Conservation (phyloP, 805 yeast species). For the Tetrapisispora phaffii region DNA sequence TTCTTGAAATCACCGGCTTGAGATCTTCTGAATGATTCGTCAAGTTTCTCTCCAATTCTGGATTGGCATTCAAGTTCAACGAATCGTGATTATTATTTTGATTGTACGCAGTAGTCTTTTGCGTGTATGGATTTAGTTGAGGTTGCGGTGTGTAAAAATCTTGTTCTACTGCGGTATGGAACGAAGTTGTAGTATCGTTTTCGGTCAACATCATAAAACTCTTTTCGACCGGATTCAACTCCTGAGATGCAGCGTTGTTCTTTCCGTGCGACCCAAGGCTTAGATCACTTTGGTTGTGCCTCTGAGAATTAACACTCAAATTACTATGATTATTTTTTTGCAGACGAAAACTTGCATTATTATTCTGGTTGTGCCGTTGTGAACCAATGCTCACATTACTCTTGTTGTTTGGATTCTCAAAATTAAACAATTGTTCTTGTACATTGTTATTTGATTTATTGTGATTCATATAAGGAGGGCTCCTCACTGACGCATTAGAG, state of each 20-base stretch:
- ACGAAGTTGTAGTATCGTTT: conserved; percentile 11
- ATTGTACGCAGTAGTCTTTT: neutral
- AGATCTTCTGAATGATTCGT: neutral
- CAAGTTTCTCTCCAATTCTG: conserved; percentile 9
- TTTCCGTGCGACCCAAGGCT: neutral
- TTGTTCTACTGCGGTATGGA: conserved; percentile 1
- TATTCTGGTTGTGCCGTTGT: neutral
- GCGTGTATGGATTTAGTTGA: neutral
- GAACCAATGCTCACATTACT: neutral
- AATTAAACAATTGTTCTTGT: conserved; percentile 4
- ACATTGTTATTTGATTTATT: neutral
- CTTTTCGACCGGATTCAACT: conserved; percentile 23
- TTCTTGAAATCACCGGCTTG: neutral
- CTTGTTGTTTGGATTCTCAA: conserved; percentile 2
- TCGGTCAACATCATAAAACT: conserved; percentile 26
- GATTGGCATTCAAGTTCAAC: conserved; percentile 14
- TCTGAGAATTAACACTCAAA: neutral
- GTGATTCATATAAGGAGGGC: neutral
- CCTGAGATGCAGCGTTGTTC: neutral
- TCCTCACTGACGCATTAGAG: neutral
- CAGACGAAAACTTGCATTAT: neutral
- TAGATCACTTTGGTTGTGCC: neutral
- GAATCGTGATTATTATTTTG: conserved; percentile 7
- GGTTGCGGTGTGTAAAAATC: neutral
- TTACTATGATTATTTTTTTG: neutral